Base-by-base conservation (phyloP, 106 monocot genomes). In the Dioscorea alata region DNA sequence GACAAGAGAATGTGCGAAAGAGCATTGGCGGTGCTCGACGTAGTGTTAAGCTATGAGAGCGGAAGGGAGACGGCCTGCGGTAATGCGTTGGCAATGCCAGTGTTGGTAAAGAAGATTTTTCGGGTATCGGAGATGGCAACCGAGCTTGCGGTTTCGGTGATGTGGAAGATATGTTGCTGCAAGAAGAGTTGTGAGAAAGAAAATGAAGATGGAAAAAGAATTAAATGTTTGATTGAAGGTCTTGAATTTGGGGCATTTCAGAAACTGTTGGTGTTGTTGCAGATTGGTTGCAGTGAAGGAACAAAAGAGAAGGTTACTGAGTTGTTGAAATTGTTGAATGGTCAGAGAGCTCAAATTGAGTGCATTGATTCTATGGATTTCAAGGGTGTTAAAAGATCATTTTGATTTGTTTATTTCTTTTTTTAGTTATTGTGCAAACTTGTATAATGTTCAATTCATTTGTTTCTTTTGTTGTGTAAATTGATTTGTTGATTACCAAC, bases 91-190 rank as follows among this genome's bases (percentile, higher is more conserved):
- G 48, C 86, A 0, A 63, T 82, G 67, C 86, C 89, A 0, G 77
- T 90, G 25, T 65, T 94, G 65, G 88, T 87, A 57, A 90, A 86
- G 78, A 94, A 87, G 78, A 67, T 86, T 72, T 63, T 82, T 5
- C 70, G 87, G 24, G 80, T 90, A 16, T 87, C 94, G 1, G 80
- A 82, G 28, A 18, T 74, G 71, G 84, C 84, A 16, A 90, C 94
- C 7, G 80, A 86, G 65, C 75, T 93, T 59, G 74, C 93, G 0
- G 86, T 89, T 0, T 86, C 93, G 48, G 81, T 68, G 8, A 73
- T 93, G 0, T 89, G 86, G 89, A 89, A 84, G 79, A 65, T 89
- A 21, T 93, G 83, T 73, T 57, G 50, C n/a, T 89, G 86, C 86
- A 89, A 84, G 79, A 65, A 86, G 21, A 89, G 83, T 73, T 57